Conservation (phyloP, 345 rosid species). For the Murraya paniculata region DNA sequence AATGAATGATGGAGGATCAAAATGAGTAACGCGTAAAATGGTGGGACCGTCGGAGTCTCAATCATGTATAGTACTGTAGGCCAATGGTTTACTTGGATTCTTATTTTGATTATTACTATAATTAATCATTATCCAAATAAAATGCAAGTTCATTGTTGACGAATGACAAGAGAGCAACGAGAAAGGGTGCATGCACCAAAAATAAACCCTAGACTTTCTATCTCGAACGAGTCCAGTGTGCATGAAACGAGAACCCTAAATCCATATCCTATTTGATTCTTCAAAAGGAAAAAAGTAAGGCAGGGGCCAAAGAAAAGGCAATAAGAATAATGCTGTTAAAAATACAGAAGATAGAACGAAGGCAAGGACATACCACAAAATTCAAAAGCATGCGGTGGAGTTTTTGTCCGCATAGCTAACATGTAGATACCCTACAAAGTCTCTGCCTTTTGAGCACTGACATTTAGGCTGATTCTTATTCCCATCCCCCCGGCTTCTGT, state of each 20-base stretch:
- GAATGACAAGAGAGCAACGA: background rate
- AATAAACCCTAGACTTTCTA: background rate
- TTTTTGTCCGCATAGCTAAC: background rate
- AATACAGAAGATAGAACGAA: background rate
- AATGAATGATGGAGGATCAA: background rate
- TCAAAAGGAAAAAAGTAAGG: background rate
- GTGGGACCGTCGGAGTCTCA: background rate
- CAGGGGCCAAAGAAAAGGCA: background rate
- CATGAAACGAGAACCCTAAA: background rate
- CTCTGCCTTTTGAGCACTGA: constrained; percentile 20
- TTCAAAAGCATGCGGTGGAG: background rate
- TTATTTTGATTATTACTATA: background rate
- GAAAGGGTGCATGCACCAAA: background rate
- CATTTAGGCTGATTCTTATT: constrained; percentile 25
- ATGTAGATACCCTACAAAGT: background rate
- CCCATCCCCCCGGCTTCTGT: background rate
- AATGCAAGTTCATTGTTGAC: background rate
- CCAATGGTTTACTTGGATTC: background rate
- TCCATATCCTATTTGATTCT: background rate
- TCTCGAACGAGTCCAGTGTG: background rate
- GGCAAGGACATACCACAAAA: constrained; percentile 11
- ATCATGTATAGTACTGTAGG: background rate
- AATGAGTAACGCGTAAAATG: background rate
- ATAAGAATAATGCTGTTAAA: background rate
- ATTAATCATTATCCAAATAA: background rate